Conservation (phyloP, 257 asterid genomes). For the Solanum stenotomum region DNA sequence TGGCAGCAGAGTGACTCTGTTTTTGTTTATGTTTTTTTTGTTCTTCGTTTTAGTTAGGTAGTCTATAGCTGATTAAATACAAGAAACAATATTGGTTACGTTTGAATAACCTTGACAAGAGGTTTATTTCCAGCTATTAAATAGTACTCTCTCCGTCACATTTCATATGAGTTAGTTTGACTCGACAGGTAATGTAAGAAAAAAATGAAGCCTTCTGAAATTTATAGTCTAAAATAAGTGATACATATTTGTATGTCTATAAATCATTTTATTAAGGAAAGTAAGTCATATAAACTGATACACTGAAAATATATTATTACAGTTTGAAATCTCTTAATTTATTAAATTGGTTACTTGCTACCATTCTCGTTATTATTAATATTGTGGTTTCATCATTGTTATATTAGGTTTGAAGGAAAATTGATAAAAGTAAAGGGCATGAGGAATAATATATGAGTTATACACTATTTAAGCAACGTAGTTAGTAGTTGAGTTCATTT, state of each 20-base stretch:
- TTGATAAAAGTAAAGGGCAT: background rate
- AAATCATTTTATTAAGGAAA: no score
- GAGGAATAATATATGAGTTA: background rate
- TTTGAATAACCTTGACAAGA: background rate
- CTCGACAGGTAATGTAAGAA: background rate
- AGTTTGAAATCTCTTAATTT: background rate
- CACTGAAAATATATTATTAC: background rate
- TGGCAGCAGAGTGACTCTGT: background rate
- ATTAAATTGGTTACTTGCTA: background rate
- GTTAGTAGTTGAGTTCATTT: background rate
- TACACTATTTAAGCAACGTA: background rate
- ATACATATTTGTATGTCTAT: no score
- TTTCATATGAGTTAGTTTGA: background rate
- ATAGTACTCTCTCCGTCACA: background rate
- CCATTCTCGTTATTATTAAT: background rate
- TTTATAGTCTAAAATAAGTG: no score
- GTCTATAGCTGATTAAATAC: background rate
- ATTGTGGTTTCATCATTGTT: background rate
- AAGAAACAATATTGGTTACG: background rate
- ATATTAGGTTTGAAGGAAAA: background rate
- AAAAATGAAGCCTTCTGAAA: accelerated
- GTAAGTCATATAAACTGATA: no score
- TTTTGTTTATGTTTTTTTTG: background rate
- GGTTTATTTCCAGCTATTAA: background rate
- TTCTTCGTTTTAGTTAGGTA: background rate